These are phyloP conservation scores for Phytophthora podocarpi DNA, from an alignment of 352 stramenopile species.

Conservation along the genomic window DNA sequence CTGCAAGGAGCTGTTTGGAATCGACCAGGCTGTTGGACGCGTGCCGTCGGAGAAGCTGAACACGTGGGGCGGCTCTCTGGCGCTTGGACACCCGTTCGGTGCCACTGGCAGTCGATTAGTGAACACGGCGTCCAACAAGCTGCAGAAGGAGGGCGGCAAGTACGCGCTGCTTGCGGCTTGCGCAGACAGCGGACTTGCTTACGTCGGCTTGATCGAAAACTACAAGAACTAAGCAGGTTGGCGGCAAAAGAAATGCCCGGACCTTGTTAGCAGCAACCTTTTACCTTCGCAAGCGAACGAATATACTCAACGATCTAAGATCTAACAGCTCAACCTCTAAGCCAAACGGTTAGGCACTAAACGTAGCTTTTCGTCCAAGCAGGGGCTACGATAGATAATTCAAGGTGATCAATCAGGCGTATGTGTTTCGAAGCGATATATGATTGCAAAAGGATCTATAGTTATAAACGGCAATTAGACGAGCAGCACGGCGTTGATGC, in stretches of 20 bases:
- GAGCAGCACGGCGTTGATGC: conserved; percentile 99
- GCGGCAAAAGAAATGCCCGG: conserved; percentile 5
- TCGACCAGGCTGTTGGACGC: conserved; percentile 90
- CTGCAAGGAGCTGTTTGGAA: conserved; percentile 94
- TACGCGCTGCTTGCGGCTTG: conserved; percentile 97
- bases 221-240: conserved; percentile 60
- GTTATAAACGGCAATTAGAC: conserved; percentile 89
- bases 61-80: conserved; percentile 96
- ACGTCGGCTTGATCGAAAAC: conserved; percentile 95
- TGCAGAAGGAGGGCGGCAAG: conserved; percentile 95
- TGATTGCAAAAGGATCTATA: conserved; percentile 40
- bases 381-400: no score
- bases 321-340: no score
- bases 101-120: conserved; percentile 96
- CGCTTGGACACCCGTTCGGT: conserved; percentile 98
- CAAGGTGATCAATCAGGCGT: background rate
- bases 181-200: conserved; percentile 97
- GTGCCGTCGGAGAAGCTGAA: conserved; percentile 97
- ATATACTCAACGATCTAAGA: conserved; percentile 3
- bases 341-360: no score
- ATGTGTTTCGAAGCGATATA: conserved; percentile 23
- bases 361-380: background rate
- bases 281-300: conserved; percentile 6
- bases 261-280: conserved; percentile 2
- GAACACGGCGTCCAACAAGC: conserved; percentile 96